Evolutionary conservation across 148 eudicot genomes (phyloP).

Genomic region (Cornus kousa): DNA sequence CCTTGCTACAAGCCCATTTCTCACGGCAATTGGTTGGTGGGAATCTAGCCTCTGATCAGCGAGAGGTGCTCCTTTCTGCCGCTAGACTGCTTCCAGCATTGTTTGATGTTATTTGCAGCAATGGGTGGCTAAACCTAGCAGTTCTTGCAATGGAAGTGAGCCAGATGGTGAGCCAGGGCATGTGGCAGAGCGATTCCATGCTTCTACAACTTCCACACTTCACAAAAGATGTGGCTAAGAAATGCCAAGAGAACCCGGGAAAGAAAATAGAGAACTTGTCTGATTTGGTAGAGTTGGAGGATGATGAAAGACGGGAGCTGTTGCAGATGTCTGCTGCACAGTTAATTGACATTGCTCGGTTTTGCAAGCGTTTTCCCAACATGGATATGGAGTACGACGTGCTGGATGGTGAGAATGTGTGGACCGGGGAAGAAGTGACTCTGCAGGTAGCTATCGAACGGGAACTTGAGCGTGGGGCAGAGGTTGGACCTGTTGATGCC

Average conservation of each 20-base stretch:
- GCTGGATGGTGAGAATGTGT: constrained; percentile 32
- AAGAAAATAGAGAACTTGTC: constrained; percentile 38
- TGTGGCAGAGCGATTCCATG: constrained; percentile 57
- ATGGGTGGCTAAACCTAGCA: constrained; percentile 45
- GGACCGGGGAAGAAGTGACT: constrained; percentile 46
- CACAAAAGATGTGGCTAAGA: constrained; percentile 49
- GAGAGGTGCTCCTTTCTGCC: constrained; percentile 41
- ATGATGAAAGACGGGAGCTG: constrained; percentile 44
- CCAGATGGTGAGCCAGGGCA: constrained; percentile 57
- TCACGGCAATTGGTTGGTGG: constrained; percentile 47
- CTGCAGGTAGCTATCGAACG: constrained; percentile 57
- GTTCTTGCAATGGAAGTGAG: constrained; percentile 52
- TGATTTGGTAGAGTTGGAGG: constrained; percentile 50
- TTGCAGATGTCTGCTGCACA: constrained; percentile 46
- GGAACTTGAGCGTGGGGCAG: constrained; percentile 60
- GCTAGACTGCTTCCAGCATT: constrained; percentile 44
- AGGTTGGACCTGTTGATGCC: constrained; percentile 67
- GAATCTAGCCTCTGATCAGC: constrained; percentile 43
- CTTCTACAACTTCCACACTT: constrained; percentile 55
- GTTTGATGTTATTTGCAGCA: constrained; percentile 55
- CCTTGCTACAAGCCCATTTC: constrained; percentile 48
- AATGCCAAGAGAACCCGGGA: constrained; percentile 44
- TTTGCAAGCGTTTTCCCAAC: constrained; percentile 51
- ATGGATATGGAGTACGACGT: constrained; percentile 57
- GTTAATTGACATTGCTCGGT: constrained; percentile 47